Conservation (phyloP, 2,329 filamentous ascomycete genomes). For the Colletotrichum camelliae region DNA sequence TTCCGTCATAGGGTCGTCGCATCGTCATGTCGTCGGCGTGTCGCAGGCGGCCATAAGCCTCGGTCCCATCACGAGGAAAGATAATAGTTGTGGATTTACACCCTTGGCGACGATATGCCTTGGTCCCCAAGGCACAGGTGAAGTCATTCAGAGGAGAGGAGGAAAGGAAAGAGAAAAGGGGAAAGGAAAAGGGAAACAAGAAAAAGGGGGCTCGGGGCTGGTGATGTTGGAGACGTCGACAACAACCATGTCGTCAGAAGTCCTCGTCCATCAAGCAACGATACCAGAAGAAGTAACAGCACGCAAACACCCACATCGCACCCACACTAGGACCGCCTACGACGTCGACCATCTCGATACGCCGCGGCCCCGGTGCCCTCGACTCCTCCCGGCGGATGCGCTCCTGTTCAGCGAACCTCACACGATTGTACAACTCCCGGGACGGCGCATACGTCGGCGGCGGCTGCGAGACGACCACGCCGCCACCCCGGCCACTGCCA, state of each 20-base stretch:
- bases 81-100: background rate
- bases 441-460: conserved; percentile 5
- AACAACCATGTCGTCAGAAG: background rate
- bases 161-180: background rate
- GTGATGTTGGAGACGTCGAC: background rate
- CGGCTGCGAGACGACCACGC: background rate
- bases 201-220: background rate
- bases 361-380: background rate
- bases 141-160: background rate
- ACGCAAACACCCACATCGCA: conserved; percentile 13
- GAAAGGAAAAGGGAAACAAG: background rate
- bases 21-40: background rate
- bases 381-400: background rate
- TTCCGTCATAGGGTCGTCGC: background rate
- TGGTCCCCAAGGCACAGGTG: background rate
- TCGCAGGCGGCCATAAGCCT: background rate
- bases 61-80: background rate
- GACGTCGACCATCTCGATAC: conserved; percentile 5
- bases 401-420: conserved; percentile 12
- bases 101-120: background rate
- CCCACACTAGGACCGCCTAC: background rate
- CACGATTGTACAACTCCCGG: conserved; percentile 2
- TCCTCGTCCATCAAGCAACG: conserved; percentile 17
- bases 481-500: background rate
- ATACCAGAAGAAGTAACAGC: conserved; percentile 17